A percentile compares a stretch with the other conserved stretches of the same genome.
These are phyloP conservation scores for Oryza coarctata DNA, from an alignment of 176 grass and related monocot genomes.

Conservation along the genomic window DNA sequence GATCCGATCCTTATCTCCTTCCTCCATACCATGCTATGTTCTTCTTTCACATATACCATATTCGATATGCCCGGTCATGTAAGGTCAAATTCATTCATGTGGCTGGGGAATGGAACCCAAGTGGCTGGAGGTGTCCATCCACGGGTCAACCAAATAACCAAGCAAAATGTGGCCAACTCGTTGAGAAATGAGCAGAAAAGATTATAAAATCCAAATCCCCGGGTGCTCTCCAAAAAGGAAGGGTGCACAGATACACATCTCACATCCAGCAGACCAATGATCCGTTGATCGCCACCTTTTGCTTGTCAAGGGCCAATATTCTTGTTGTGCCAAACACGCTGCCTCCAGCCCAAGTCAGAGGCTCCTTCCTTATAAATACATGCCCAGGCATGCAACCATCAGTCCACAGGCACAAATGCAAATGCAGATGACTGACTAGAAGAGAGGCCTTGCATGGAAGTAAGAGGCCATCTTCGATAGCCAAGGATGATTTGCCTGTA, in stretches of 20 bases:
- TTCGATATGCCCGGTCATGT: slow-evolving; percentile 20
- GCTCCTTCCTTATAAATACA: slow-evolving; percentile 25
- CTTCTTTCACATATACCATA: slow-evolving; percentile 45
- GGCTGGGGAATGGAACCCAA: not conserved
- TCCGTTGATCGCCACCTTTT: not conserved
- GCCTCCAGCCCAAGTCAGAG: not conserved
- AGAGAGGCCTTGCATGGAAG: slow-evolving; percentile 27
- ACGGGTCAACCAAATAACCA: slow-evolving; percentile 34
- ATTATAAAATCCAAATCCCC: slow-evolving; percentile 33
- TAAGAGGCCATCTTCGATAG: slow-evolving; percentile 39
- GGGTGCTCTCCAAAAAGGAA: slow-evolving; percentile 37
- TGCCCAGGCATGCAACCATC: slow-evolving; percentile 8
- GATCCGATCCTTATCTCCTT: slow-evolving; percentile 20
- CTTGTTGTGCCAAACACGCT: slow-evolving; percentile 22
- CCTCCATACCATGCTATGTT: not conserved
- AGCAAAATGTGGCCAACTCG: slow-evolving; percentile 20
- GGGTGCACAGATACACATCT: slow-evolving; percentile 27
- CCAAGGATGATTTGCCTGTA: slow-evolving; percentile 62
- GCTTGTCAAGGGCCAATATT: slow-evolving; percentile 41
- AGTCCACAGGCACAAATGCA: slow-evolving; percentile 1
- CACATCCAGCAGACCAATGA: slow-evolving; percentile 2
- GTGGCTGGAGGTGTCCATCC: not conserved
- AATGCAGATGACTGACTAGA: not conserved
- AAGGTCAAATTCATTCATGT: not conserved
- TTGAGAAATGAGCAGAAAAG: not conserved